Base-by-base conservation (phyloP, 352 stramenopile genomes). In the Sclerospora graminicola region DNA sequence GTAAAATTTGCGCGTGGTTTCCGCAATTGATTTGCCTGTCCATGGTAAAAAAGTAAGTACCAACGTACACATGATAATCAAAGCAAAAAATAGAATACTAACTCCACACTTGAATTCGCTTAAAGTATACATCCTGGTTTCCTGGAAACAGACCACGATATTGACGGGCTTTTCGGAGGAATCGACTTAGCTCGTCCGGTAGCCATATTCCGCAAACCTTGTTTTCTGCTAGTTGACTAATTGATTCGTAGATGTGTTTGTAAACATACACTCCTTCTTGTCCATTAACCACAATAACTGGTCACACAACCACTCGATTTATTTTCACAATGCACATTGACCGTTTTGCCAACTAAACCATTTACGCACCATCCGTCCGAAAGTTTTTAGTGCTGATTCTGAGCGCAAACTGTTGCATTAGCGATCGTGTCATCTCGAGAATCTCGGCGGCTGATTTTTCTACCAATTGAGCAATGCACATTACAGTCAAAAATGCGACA, bases 1-100 rank as follows among this genome's bases (percentile, higher is more conserved):
- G 43, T 87, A 86, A 36, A 90, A 88, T 53, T 90, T 90, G 45
- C 34, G 63, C 27, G 64, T 69, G 2, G 71, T 66, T 18, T 90
- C 70, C 5, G 54, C 59, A 11, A 84, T 57, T 7, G 66, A 78
- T 48, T 82, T 84, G 14, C 67, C 69, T 82, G 14, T 10, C 36
- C 16, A 33, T 27, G 8, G n/a, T n/a, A 15, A 21, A 5, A 20
- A 11, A 13, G 23, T 38, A 21, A 46, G 19, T n/a, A 37, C 31
- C 11, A 36, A 36, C 11, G 14, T 20, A 33, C 9, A 33, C 28
- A 33, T 33, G 10, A 33, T 13, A 4, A n/a, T 32, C 30, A 18
- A 9, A 6, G n/a, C n/a, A 8, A 13, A 7, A 37, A 24, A 9
- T 0, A 26, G 16, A 18, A 45, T 26, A 48, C 45, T 28, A 37